Percentiles rank a stretch among this genome's conserved stretches.
Evolutionary conservation across 1,139 yeast genomes (phyloP).

Genomic region (Hyphopichia wangnamkhiaoensis): DNA sequence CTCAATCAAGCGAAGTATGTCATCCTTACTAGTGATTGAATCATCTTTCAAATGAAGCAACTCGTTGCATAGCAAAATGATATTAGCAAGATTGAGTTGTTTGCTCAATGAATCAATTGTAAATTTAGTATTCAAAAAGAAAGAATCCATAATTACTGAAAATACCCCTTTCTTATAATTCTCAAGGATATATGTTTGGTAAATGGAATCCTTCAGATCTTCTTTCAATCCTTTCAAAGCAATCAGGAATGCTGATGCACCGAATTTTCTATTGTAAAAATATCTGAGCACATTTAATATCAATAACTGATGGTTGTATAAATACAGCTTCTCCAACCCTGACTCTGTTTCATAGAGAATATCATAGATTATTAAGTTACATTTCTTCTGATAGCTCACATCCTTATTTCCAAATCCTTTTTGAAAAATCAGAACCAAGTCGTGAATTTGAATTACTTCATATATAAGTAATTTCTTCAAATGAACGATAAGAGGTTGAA

Average conservation of each 20-base stretch:
- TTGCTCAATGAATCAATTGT: constrained; percentile 24
- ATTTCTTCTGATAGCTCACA: constrained; percentile 2
- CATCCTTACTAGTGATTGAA: constrained; percentile 15
- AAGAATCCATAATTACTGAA: constrained; percentile 17
- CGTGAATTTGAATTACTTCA: constrained; percentile 19
- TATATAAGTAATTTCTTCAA: constrained; percentile 20
- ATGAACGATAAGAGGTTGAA: constrained; percentile 1
- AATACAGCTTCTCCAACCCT: constrained; percentile 7
- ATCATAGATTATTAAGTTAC: constrained; percentile 14
- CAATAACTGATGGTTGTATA: constrained; percentile 15
- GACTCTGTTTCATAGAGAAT: constrained; percentile 15
- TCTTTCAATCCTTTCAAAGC: constrained; percentile 14
- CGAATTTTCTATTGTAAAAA: constrained; percentile 10
- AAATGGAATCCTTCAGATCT: constrained; percentile 6
- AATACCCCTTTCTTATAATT: constrained; percentile 9
- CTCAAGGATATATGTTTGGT: constrained; percentile 11
- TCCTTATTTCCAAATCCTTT: constrained; percentile 3
- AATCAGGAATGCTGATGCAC: constrained; percentile 7
- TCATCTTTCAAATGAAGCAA: constrained; percentile 11
- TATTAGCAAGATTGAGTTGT: constrained; percentile 19
- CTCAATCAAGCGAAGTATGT: constrained; percentile 18
- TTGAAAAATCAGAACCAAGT: constrained; percentile 11
- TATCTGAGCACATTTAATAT: constrained; percentile 15
- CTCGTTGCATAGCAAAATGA: constrained; percentile 23
- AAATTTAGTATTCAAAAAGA: constrained; percentile 21